phyloP scores from a whole-genome alignment of 2,329 filamentous ascomycete genomes.

The Venturia effusa region DNA sequence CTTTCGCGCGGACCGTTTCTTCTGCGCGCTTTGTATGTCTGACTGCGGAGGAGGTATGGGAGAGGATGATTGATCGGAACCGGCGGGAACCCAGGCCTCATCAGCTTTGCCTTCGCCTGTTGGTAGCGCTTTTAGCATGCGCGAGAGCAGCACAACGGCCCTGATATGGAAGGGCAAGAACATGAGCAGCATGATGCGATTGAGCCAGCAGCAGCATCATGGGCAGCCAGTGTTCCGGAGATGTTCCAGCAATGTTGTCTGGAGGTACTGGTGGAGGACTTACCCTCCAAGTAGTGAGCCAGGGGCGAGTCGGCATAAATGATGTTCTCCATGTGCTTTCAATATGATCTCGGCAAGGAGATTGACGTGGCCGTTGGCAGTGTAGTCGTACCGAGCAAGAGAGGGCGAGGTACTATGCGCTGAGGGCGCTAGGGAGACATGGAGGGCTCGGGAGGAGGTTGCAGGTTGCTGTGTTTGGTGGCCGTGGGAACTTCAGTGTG shows the following conservation, averaged over 20 bases:
- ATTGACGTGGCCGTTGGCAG: not conserved
- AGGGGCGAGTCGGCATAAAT: constrained; percentile 80
- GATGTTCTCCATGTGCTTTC: constrained; percentile 63
- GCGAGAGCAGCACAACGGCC: constrained; percentile 8
- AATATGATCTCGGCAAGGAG: constrained; percentile 3
- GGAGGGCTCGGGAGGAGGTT: not conserved
- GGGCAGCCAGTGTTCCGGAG: not conserved
- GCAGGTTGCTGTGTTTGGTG: too few relatives aligned
- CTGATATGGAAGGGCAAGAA: constrained; percentile 11
- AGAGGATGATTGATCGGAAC: not conserved
- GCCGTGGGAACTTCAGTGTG: too few relatives aligned
- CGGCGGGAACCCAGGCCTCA: constrained; percentile 7
- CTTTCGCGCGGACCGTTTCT: not conserved
- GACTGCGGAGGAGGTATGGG: not conserved
- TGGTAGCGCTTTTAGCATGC: constrained; percentile 4
- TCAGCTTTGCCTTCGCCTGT: constrained; percentile 8
- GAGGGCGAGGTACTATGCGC: not conserved
- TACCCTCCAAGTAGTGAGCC: constrained; percentile 84
- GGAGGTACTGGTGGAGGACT: constrained; percentile 8
- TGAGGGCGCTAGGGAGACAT: not conserved
- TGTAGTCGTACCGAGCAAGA: not conserved
- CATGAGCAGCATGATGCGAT: constrained; percentile 10
- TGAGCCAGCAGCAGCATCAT: constrained; percentile 12
- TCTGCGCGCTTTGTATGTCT: constrained; percentile 8
- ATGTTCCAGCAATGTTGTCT: not conserved